These are phyloP conservation scores for Jatropha curcas DNA, from an alignment of 345 rosid genomes.

Conservation along the genomic window DNA sequence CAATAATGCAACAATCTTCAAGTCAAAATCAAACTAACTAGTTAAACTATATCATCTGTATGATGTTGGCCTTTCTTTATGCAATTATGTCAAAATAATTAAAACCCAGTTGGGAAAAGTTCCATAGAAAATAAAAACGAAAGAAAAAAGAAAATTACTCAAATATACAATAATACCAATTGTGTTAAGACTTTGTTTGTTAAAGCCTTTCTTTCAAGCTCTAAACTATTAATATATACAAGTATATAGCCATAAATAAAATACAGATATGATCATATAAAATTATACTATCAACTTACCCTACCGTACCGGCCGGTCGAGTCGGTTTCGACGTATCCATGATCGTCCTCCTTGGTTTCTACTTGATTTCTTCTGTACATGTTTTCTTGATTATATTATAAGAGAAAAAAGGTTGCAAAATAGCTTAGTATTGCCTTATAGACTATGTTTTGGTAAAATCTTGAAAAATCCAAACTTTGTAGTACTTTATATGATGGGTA, in stretches of 20 bases:
- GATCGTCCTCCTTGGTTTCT: constrained; percentile 20
- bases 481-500: background rate
- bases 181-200: background rate
- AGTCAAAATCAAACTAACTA: background rate
- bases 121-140: background rate
- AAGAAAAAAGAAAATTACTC: background rate
- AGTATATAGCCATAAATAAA: background rate
- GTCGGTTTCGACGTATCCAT: constrained; percentile 40
- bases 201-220: background rate
- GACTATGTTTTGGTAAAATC: background rate
- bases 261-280: background rate
- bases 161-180: background rate
- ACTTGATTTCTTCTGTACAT: constrained; percentile 32
- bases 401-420: background rate
- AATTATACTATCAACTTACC: constrained; percentile 31
- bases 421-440: background rate
- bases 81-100: background rate
- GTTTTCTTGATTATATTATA: background rate
- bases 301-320: constrained; percentile 54
- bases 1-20: too few relatives aligned
- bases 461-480: background rate
- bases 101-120: background rate
- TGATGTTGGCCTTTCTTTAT: background rate
- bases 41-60: background rate
- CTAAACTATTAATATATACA: background rate